Evolutionary conservation across 2,329 filamentous ascomycete genomes (phyloP).

Genomic region (Sclerotinia nivalis): DNA sequence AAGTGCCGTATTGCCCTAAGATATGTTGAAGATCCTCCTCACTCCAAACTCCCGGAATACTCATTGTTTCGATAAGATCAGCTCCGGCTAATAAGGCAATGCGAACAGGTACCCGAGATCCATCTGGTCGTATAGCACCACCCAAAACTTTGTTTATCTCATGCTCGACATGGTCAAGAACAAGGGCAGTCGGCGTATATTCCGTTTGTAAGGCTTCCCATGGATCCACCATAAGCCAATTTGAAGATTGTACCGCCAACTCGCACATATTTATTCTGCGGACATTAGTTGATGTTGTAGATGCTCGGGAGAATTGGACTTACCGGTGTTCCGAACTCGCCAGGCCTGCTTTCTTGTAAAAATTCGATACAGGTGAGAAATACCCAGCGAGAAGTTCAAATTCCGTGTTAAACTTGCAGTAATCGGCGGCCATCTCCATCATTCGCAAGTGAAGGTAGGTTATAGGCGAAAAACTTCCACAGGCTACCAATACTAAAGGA

Average conservation of each 20-base stretch:
- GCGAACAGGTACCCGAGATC: constrained; percentile 61
- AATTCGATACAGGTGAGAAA: constrained; percentile 64
- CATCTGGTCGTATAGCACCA: constrained; percentile 69
- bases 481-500: constrained; percentile 68
- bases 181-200: constrained; percentile 85
- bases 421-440: constrained; percentile 76
- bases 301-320: constrained; percentile 25
- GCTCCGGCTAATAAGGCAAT: constrained; percentile 82
- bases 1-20: constrained; percentile 76
- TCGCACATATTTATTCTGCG: constrained; percentile 78
- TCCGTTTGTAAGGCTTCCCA: constrained; percentile 85
- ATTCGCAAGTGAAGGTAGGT: constrained; percentile 80
- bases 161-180: constrained; percentile 86
- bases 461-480: constrained; percentile 71
- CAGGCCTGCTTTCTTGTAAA: constrained; percentile 77
- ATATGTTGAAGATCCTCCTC: constrained; percentile 85
- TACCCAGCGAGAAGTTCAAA: constrained; percentile 89
- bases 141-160: constrained; percentile 81
- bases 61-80: constrained; percentile 72
- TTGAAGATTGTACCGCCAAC: constrained; percentile 72
- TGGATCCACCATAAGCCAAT: constrained; percentile 83
- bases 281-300: constrained; percentile 12
- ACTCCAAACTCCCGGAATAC: constrained; percentile 68
- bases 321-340: constrained; percentile 70
- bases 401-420: constrained; percentile 69